Conservation (phyloP, 805 yeast species). For the Ogataea ramenticola region DNA sequence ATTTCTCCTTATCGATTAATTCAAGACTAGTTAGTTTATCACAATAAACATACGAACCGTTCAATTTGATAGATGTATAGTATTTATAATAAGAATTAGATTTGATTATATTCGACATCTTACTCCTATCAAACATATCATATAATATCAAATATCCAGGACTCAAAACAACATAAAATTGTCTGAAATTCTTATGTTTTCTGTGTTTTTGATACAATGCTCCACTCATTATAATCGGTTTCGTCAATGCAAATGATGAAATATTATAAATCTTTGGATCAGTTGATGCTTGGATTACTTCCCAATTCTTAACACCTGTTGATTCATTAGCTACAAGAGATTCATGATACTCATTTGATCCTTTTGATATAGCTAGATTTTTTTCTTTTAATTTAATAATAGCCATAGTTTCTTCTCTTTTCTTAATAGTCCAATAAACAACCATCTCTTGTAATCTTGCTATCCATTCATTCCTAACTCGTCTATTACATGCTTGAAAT, state of each 20-base stretch:
- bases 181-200: slow-evolving; percentile 60
- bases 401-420: slow-evolving; percentile 31
- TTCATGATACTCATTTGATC: slow-evolving; percentile 47
- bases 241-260: slow-evolving; percentile 50
- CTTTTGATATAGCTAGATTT: slow-evolving; percentile 41
- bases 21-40: slow-evolving; percentile 56
- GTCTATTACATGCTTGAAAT: slow-evolving; percentile 47
- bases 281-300: slow-evolving; percentile 42
- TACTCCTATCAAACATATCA: slow-evolving; percentile 40
- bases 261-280: slow-evolving; percentile 48
- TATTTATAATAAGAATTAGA: slow-evolving; percentile 43
- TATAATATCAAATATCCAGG: slow-evolving; percentile 65
- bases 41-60: slow-evolving; percentile 68
- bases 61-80: slow-evolving; percentile 52
- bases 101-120: slow-evolving; percentile 33
- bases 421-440: slow-evolving; percentile 54
- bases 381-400: slow-evolving; percentile 29
- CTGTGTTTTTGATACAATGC: slow-evolving; percentile 59
- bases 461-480: slow-evolving; percentile 61
- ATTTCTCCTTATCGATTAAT: slow-evolving; percentile 33
- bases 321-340: slow-evolving; percentile 37
- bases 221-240: slow-evolving; percentile 59
- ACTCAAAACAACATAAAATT: slow-evolving; percentile 54
- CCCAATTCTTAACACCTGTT: slow-evolving; percentile 38
- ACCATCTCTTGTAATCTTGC: slow-evolving; percentile 34